A percentile compares a stretch with the other conserved stretches of the same genome.
Evolutionary conservation across 2,329 filamentous ascomycete species (phyloP).

Genomic region (Aspergillus sp.): DNA sequence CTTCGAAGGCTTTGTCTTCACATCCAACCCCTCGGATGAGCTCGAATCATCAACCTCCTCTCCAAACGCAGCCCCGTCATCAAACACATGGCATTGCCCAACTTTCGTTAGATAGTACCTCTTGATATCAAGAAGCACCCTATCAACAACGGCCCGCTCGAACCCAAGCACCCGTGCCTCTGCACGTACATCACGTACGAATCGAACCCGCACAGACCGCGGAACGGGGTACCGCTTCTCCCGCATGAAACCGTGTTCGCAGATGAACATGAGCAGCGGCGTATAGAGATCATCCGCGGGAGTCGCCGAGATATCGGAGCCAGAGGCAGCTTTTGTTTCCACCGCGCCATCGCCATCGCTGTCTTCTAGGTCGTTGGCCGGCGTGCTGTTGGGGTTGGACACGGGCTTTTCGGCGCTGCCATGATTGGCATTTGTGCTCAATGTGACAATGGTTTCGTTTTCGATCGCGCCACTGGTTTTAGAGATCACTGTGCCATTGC

Average conservation of each 20-base stretch:
- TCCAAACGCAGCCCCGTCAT: conserved; percentile 17
- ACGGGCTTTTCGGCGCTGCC: background rate
- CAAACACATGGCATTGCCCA: background rate
- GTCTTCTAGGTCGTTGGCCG: background rate
- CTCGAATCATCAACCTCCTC: conserved; percentile 22
- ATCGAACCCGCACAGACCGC: conserved; percentile 19
- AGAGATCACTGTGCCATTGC: background rate
- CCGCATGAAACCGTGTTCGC: conserved; percentile 20
- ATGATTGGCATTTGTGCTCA: background rate
- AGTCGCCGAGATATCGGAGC: background rate
- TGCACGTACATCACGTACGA: conserved; percentile 18
- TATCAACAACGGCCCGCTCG: conserved; percentile 7
- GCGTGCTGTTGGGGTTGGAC: background rate
- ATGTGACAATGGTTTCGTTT: background rate
- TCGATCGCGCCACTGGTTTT: background rate
- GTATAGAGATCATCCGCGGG: conserved; percentile 21
- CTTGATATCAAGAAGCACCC: conserved; percentile 24
- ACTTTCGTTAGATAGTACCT: conserved; percentile 21
- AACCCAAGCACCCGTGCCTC: conserved; percentile 20
- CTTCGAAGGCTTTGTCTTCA: background rate
- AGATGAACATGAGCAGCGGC: conserved; percentile 17
- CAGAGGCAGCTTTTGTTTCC: too few relatives aligned
- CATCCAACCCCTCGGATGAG: background rate
- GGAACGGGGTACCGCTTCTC: conserved; percentile 15
- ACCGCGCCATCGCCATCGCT: background rate